Percentiles rank a stretch among this genome's conserved stretches.
These are phyloP conservation scores for Saccharomycopsis hybrid DNA, from an alignment of 1,139 yeast genomes.

Conservation along the genomic window DNA sequence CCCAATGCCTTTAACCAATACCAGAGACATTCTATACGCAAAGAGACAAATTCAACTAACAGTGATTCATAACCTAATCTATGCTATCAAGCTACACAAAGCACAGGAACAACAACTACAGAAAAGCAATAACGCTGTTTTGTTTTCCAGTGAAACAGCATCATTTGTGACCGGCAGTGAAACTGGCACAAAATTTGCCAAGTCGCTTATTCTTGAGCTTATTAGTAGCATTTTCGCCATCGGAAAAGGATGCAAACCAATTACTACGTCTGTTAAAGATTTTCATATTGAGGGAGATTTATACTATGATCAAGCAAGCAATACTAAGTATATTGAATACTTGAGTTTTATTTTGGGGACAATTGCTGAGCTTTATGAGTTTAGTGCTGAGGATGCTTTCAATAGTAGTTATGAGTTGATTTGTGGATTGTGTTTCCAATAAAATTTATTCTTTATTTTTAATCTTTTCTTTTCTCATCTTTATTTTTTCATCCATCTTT, in stretches of 20 bases:
- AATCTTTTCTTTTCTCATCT: too few species aligned
- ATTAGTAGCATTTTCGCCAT: slow-evolving; percentile 14
- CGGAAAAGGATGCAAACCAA: slow-evolving; percentile 9
- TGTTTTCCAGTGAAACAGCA: background rate
- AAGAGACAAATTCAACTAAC: slow-evolving; percentile 18
- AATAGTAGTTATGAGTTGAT: slow-evolving; percentile 16
- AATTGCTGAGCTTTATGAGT: slow-evolving; percentile 9
- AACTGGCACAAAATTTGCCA: too few species aligned
- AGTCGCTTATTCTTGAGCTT: slow-evolving; percentile 9
- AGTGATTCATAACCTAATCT: slow-evolving; percentile 7
- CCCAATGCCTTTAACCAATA: slow-evolving; percentile 9
- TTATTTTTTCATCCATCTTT: too few species aligned
- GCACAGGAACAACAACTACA: too few species aligned
- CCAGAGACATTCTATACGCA: slow-evolving; percentile 16
- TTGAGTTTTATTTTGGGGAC: slow-evolving; percentile 9
- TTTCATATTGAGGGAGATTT: slow-evolving; percentile 4
- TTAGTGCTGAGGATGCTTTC: slow-evolving; percentile 10
- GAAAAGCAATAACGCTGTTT: too few species aligned
- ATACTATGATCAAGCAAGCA: slow-evolving; percentile 1
- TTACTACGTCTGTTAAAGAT: slow-evolving; percentile 1
- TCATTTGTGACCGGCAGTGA: background rate
- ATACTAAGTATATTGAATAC: slow-evolving; percentile 12
- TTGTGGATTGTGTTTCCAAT: slow-evolving; percentile 15
- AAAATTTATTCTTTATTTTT: too few species aligned
- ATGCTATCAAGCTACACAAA: slow-evolving; percentile 11